phyloP scores from a whole-genome alignment of 2,329 filamentous ascomycete genomes.

The Penicillium sp. region DNA sequence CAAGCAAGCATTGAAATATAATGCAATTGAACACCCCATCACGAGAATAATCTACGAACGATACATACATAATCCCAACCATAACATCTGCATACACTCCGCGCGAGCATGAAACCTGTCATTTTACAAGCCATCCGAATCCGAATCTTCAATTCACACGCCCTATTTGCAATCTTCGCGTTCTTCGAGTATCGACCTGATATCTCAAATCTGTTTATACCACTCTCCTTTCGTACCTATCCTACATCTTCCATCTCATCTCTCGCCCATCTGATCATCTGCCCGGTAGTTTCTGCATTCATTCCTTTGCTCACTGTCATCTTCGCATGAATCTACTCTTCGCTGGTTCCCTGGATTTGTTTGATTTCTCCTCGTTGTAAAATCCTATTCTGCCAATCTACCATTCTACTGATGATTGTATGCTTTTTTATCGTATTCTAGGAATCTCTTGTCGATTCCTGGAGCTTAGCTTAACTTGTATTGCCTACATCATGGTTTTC shows the following conservation, averaged over 20 bases:
- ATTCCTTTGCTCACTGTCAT: background rate
- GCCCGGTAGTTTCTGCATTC: background rate
- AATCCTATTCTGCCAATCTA: background rate
- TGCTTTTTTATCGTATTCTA: background rate
- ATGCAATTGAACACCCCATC: background rate
- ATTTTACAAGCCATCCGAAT: background rate
- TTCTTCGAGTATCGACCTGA: background rate
- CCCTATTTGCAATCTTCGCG: background rate
- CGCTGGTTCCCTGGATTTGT: background rate
- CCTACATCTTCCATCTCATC: background rate
- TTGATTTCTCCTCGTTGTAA: background rate
- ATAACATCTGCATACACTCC: background rate
- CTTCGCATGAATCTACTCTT: background rate
- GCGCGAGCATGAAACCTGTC: background rate
- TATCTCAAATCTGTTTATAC: background rate
- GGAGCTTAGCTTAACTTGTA: background rate
- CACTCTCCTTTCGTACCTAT: background rate
- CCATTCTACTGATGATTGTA: background rate
- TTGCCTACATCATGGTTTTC: background rate
- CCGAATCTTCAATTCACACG: background rate
- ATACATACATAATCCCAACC: conserved; percentile 3
- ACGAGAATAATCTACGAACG: background rate
- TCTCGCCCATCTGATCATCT: background rate
- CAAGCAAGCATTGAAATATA: background rate
- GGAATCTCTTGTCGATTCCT: background rate